Conservation (phyloP, 345 rosid genomes). For the Hibiscus mutabilis region DNA sequence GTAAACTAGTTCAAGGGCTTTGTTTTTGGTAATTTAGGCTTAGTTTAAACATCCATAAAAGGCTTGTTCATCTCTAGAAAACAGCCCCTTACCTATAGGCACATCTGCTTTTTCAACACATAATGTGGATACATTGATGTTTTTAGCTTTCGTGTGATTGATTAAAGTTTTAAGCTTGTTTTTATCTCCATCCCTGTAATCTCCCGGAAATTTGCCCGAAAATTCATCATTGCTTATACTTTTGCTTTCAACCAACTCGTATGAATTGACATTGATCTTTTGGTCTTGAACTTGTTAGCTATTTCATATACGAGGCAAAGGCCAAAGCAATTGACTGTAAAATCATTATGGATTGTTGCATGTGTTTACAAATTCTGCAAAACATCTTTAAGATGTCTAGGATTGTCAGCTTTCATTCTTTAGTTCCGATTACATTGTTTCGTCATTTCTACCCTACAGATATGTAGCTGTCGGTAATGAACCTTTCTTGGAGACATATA, state of each 20-base stretch:
- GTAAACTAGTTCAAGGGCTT: too few species aligned
- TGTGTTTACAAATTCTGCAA: background rate
- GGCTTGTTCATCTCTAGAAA: background rate
- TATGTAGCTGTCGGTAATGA: conserved; percentile 95
- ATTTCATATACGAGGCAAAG: background rate
- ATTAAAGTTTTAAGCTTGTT: background rate
- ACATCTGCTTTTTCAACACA: background rate
- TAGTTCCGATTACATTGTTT: background rate
- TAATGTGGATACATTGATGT: background rate
- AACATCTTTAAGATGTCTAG: background rate
- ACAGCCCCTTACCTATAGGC: background rate
- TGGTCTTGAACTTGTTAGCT: background rate
- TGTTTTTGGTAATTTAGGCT: too few species aligned
- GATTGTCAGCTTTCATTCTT: background rate
- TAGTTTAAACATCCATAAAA: background rate
- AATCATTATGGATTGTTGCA: background rate
- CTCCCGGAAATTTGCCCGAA: background rate
- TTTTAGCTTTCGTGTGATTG: background rate
- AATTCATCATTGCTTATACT: too few species aligned
- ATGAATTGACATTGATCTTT: background rate
- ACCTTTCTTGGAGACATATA: conserved; percentile 78
- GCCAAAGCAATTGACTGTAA: background rate
- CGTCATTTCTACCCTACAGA: conserved; percentile 32
- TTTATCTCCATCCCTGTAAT: background rate
- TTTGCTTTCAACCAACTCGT: background rate